Percentiles rank a stretch among this genome's conserved stretches.
phyloP scores from a whole-genome alignment of 805 yeast genomes.

The Saccharomycodes ludwigii region DNA sequence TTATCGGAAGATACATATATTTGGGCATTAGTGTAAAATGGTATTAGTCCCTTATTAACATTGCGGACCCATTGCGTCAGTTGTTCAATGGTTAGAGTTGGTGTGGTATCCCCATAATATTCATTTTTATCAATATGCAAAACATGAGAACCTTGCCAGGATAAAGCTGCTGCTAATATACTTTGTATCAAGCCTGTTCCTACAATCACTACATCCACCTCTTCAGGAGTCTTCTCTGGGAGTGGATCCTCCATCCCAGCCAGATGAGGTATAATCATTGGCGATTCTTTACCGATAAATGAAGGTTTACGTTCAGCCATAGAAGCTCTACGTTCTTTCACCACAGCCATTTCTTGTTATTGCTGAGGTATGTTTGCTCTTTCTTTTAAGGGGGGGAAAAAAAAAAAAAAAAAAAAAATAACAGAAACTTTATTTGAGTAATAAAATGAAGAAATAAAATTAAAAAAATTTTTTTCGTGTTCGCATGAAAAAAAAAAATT shows the following conservation, averaged over 20 bases:
- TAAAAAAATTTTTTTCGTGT: no score
- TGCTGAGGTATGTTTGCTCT: neutral
- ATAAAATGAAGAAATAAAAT: no score
- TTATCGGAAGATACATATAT: conserved; percentile 62
- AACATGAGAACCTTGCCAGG: conserved; percentile 98
- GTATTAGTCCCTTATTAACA: conserved; percentile 35
- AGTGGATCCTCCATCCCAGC: conserved; percentile 72
- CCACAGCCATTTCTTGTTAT: conserved; percentile 72
- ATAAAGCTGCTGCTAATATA: conserved; percentile 81
- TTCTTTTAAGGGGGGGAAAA: neutral
- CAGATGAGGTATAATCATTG: conserved; percentile 45
- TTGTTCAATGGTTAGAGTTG: conserved; percentile 81
- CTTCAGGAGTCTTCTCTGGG: conserved; percentile 45
- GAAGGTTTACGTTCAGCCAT: conserved; percentile 61
- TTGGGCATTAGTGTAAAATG: conserved; percentile 51
- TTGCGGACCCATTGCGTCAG: conserved; percentile 68
- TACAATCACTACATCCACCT: conserved; percentile 78
- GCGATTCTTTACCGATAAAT: conserved; percentile 20
- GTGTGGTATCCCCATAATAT: conserved; percentile 80
- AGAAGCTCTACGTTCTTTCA: conserved; percentile 52
- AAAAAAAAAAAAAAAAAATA: no score
- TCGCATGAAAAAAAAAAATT: no score
- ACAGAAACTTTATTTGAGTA: no score
- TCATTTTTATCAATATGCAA: conserved; percentile 77
- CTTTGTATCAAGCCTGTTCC: conserved; percentile 91